Evolutionary conservation across 2,329 filamentous ascomycete genomes (phyloP).

Genomic region (Acarospora socialis): DNA sequence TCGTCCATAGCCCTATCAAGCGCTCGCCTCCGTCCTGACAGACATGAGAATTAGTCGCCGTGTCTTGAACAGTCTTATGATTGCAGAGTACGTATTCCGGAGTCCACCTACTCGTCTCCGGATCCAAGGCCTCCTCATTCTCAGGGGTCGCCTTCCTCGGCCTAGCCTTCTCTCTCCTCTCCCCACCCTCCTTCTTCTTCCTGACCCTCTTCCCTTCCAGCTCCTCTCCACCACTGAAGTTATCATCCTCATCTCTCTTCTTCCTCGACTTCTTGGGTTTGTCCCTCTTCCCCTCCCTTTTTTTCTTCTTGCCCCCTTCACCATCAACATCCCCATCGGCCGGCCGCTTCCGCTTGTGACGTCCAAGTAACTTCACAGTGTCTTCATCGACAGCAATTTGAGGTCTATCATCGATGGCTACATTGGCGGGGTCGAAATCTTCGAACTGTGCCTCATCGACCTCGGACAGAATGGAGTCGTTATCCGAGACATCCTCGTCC

Average conservation of each 20-base stretch:
- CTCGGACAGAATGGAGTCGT: constrained; percentile 49
- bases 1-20: constrained; percentile 80
- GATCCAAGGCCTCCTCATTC: constrained; percentile 64
- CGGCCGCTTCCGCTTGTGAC: constrained; percentile 49
- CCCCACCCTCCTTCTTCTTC: constrained; percentile 33
- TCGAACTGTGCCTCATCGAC: constrained; percentile 52
- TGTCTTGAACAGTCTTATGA: constrained; percentile 1
- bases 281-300: constrained; percentile 38
- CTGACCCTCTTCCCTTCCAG: constrained; percentile 39
- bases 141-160: constrained; percentile 42
- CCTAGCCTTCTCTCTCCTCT: constrained; percentile 35
- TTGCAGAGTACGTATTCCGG: neutral
- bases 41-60: constrained; percentile 4
- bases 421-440: constrained; percentile 46
- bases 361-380: constrained; percentile 45
- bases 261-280: constrained; percentile 55
- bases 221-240: constrained; percentile 35
- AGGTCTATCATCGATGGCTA: constrained; percentile 46
- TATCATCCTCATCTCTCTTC: constrained; percentile 47
- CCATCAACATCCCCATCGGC: constrained; percentile 46
- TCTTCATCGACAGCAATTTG: constrained; percentile 46
- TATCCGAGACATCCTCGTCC: constrained; percentile 38
- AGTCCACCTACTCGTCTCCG: constrained; percentile 58
- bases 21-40: constrained; percentile 54
- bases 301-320: constrained; percentile 54